Evolutionary conservation across 2,329 filamentous ascomycete genomes (phyloP).

Genomic region (Trichoderma lentiforme): DNA sequence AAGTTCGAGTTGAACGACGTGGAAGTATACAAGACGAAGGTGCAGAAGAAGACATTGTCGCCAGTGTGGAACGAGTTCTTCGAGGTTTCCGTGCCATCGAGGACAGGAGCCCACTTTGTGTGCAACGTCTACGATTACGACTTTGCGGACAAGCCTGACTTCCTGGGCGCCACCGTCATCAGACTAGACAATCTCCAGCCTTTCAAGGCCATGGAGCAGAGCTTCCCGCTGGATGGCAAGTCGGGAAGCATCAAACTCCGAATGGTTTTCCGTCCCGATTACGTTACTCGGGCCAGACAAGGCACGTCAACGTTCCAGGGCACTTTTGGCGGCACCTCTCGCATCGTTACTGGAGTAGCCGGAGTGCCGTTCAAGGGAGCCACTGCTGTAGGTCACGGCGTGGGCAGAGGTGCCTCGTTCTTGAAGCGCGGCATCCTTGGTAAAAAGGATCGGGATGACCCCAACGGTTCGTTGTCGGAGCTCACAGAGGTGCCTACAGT

Average conservation of each 20-base stretch:
- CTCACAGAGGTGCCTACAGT: slow-evolving; percentile 36
- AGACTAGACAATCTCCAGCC: slow-evolving; percentile 79
- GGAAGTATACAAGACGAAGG: slow-evolving; percentile 92
- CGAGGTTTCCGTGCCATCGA: slow-evolving; percentile 75
- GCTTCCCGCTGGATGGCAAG: slow-evolving; percentile 78
- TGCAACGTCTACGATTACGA: slow-evolving; percentile 93
- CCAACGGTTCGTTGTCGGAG: slow-evolving; percentile 46
- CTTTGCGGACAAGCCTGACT: slow-evolving; percentile 91
- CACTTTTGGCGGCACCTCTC: slow-evolving; percentile 79
- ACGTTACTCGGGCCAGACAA: slow-evolving; percentile 80
- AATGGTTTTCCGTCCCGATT: slow-evolving; percentile 88
- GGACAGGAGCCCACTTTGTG: slow-evolving; percentile 78
- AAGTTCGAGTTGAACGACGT: slow-evolving; percentile 88
- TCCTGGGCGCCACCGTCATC: slow-evolving; percentile 73
- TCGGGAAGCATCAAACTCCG: slow-evolving; percentile 79
- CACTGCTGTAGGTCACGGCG: slow-evolving; percentile 72
- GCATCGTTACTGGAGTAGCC: slow-evolving; percentile 76
- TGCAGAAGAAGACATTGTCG: slow-evolving; percentile 92
- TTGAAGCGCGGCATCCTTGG: slow-evolving; percentile 78
- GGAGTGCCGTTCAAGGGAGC: slow-evolving; percentile 95
- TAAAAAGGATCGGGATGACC: slow-evolving; percentile 61
- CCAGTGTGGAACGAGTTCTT: slow-evolving; percentile 97
- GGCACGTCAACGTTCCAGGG: slow-evolving; percentile 91
- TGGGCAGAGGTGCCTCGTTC: slow-evolving; percentile 88
- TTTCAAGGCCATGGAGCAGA: slow-evolving; percentile 74